A percentile compares a stretch with the other conserved stretches of the same genome.
phyloP scores from a whole-genome alignment of 805 yeast species.

The Saccharomycopsis sp. region DNA sequence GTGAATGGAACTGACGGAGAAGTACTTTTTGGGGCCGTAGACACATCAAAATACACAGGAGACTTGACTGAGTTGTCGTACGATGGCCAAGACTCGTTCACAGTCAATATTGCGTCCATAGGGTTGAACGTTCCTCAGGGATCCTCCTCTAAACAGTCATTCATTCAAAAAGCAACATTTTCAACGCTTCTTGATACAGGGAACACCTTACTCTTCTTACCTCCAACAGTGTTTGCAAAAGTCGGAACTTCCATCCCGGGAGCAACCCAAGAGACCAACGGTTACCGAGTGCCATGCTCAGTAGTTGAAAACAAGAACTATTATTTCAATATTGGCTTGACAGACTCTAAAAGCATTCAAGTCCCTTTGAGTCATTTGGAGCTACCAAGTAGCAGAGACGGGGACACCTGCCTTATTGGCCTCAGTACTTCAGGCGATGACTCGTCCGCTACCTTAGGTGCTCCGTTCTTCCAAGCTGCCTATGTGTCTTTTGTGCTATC shows the following conservation, averaged over 20 bases:
- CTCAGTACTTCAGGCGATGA: conserved; percentile 13
- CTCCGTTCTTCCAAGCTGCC: conserved; percentile 36
- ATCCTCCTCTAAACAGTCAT: conserved; percentile 16
- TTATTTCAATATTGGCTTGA: not conserved
- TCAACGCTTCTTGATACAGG: conserved; percentile 40
- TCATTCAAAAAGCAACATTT: conserved; percentile 20
- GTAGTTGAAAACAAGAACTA: not conserved
- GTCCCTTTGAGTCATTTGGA: not conserved
- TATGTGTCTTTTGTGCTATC: conserved; percentile 56
- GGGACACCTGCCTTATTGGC: conserved; percentile 9
- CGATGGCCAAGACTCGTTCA: conserved; percentile 22
- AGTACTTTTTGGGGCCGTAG: conserved; percentile 67
- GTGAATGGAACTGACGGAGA: conserved; percentile 37
- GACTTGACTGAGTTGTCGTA: conserved; percentile 41
- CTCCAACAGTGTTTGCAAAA: conserved; percentile 26
- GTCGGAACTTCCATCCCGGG: not conserved
- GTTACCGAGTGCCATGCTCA: not conserved
- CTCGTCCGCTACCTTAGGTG: conserved; percentile 31
- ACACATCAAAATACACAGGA: conserved; percentile 54
- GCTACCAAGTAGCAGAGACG: not conserved
- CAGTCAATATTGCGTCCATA: conserved; percentile 30
- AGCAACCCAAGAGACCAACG: not conserved
- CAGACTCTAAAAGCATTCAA: not conserved
- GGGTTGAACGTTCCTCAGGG: not conserved
- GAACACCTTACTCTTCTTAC: conserved; percentile 38